Conservation (phyloP, 2,329 filamentous ascomycete genomes). For the Fusarium sp. region DNA sequence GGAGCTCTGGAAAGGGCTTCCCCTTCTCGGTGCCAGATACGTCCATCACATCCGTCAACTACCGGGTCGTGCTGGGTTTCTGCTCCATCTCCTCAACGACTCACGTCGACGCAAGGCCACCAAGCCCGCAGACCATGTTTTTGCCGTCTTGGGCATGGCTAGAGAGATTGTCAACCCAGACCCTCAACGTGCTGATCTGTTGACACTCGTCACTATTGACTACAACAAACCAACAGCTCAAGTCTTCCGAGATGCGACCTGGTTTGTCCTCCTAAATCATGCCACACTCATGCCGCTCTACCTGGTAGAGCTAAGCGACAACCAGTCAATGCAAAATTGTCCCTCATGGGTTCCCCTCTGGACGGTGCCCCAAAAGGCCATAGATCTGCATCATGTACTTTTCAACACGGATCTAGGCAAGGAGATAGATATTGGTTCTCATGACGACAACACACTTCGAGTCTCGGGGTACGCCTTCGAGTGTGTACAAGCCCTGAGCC, state of each 20-base stretch:
- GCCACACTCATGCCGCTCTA: not conserved
- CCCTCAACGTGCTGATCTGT: not conserved
- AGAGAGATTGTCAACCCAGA: not conserved
- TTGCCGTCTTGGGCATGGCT: not conserved
- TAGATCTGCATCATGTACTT: not conserved
- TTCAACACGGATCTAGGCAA: not conserved
- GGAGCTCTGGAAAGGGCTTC: not conserved
- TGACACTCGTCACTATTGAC: not conserved
- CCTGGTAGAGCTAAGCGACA: not conserved
- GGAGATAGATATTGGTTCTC: not conserved
- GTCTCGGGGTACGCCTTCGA: not conserved
- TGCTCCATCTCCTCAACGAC: not conserved
- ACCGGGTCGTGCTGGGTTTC: not conserved
- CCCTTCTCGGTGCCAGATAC: not conserved
- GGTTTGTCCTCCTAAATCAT: not conserved
- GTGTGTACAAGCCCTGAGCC: not conserved
- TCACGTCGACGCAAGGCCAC: not conserved
- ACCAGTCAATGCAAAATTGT: not conserved
- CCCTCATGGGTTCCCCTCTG: not conserved
- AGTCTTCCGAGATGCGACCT: not conserved
- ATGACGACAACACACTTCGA: not conserved
- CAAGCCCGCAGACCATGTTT: not conserved
- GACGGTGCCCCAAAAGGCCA: not conserved
- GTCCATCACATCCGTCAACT: not conserved
- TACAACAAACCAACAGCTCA: not conserved